Conservation (phyloP, 1,139 yeast genomes). For the Eremothecium sinecaudum region DNA sequence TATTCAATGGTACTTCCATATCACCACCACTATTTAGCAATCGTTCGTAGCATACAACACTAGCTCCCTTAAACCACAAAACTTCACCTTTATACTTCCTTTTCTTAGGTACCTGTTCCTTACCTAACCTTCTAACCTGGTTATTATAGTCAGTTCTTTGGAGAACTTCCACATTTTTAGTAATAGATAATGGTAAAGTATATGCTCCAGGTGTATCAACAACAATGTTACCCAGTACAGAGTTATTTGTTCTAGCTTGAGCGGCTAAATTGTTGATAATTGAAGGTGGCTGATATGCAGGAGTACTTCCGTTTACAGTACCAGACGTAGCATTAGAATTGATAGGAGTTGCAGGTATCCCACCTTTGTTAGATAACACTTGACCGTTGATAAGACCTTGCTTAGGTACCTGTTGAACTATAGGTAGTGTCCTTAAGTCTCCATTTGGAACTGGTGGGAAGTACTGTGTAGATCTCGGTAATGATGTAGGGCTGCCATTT, state of each 20-base stretch:
- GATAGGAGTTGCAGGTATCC: slow-evolving; percentile 6
- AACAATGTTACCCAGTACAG: slow-evolving; percentile 17
- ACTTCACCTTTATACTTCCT: slow-evolving; percentile 38
- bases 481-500: slow-evolving; percentile 1
- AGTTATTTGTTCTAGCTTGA: slow-evolving; percentile 20
- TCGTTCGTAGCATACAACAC: slow-evolving; percentile 48
- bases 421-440: slow-evolving; percentile 1
- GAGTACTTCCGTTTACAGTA: slow-evolving; percentile 19
- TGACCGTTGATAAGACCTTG: slow-evolving; percentile 4
- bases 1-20: slow-evolving; percentile 17
- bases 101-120: slow-evolving; percentile 24
- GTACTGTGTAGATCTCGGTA: slow-evolving; percentile 8
- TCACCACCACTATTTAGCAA: slow-evolving; percentile 29
- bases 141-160: slow-evolving; percentile 24
- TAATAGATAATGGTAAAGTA: slow-evolving; percentile 22
- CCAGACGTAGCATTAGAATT: slow-evolving; percentile 17
- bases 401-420: slow-evolving; percentile 5
- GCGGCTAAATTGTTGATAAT: slow-evolving; percentile 22
- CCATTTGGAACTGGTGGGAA: slow-evolving; percentile 9
- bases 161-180: slow-evolving; percentile 21
- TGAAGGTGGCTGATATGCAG: slow-evolving; percentile 24
- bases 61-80: slow-evolving; percentile 78
- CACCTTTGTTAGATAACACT: slow-evolving; percentile 7
- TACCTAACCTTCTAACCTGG: slow-evolving; percentile 26
- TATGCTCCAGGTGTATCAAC: slow-evolving; percentile 25